Base-by-base conservation (phyloP, 352 stramenopile genomes). In the Globisporangium camurandrum region DNA sequence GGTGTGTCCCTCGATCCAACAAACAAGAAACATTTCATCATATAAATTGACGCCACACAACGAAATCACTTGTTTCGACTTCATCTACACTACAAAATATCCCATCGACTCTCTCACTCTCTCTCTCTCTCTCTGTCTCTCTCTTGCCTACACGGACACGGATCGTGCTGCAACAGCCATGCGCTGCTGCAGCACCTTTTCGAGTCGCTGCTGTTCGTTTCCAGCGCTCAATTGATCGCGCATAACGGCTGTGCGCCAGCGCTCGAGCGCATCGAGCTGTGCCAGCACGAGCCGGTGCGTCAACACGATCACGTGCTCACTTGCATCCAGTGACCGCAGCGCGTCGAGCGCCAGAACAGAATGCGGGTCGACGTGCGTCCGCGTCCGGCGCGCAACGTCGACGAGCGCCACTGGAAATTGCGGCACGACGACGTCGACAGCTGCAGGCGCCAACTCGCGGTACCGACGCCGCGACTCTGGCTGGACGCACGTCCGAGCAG, bases 281-380 rank as follows among this genome's bases (percentile, higher is more conserved):
- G 86, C 66, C 42, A 86, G 73, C 50, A 74, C 81, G n/a, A 88
- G 60, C 46, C 79, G 81, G 33, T 92, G 81, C 44, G 70, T 83
- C 46, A 83, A 69, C 48, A 89, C 65, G 54, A 89, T 71, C 10
- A 79, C 71, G 58, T 72, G 86, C 61, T 92, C 81, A 49, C 69
- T 75, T 4, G 60, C 61, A 30, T 75, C 71, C n/a, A 92, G 66
- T 51, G 73, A 70, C 34, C 81, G 76, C 64, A 64, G 60, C 36
- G 65, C 64, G 52, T 92, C 70, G 54, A 75, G 60, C 28, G 71
- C 62, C 49, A 85, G 49, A 20, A 59, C 62, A 40, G 63, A 70
- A 62, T 84, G 62, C 61, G 71, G 67, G 59, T 85, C 71, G 40
- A 74, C 75, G 40, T 78, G 59, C 46, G 71, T 74, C 17, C 70